Evolutionary conservation across 1,284 basidiomycete species (phyloP).

Genomic region (Takashimella tepidaria): DNA sequence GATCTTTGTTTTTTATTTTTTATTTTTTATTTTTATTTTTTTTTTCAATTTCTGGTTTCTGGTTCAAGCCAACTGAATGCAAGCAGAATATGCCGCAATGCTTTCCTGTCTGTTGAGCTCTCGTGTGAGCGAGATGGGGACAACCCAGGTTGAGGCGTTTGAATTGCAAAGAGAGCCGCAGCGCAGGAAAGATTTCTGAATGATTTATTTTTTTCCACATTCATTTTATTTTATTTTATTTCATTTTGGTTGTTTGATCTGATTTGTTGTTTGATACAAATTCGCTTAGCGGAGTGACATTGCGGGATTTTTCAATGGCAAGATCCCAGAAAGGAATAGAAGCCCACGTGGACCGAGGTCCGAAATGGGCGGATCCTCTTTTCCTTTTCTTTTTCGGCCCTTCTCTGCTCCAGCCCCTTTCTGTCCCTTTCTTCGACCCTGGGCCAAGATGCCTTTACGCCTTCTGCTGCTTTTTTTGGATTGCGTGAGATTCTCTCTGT

Average conservation of each 20-base stretch:
- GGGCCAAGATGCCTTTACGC: not conserved
- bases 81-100: not conserved
- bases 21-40: no score
- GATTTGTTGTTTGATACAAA: not conserved
- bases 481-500: not conserved
- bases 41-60: not conserved
- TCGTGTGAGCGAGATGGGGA: not conserved
- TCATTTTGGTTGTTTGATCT: not conserved
- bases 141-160: not conserved
- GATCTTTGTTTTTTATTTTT: no score
- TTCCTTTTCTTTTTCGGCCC: not conserved
- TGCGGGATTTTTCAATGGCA: not conserved
- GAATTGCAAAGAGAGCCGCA: not conserved
- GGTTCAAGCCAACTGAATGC: not conserved
- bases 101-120: not conserved
- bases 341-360: no score
- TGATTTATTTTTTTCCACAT: not conserved
- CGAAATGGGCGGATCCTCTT: not conserved
- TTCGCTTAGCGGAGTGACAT: not conserved
- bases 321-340: no score
- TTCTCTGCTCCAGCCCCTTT: not conserved
- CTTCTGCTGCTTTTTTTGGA: not conserved
- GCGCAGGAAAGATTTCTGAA: no score
- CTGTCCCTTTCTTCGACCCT: not conserved
- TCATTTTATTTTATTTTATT: not conserved